phyloP scores from a whole-genome alignment of 2,329 filamentous ascomycete genomes.

The Exophiala spinifera region DNA sequence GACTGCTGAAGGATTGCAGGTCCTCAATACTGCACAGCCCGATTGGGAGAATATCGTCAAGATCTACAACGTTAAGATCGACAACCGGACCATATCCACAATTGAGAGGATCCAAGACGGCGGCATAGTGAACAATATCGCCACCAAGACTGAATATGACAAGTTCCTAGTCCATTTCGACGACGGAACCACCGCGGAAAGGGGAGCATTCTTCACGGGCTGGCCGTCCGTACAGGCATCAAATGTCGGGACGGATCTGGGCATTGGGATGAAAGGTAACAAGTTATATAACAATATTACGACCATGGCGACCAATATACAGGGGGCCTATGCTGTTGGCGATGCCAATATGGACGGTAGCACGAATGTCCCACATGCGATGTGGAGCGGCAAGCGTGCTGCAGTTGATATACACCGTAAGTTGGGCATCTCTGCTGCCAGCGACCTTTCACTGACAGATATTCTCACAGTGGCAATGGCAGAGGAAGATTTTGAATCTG shows the following conservation, averaged over 20 bases:
- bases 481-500: conserved; percentile 30
- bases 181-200: conserved; percentile 44
- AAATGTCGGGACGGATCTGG: conserved; percentile 43
- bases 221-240: conserved; percentile 51
- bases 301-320: conserved; percentile 52
- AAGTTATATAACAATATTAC: conserved; percentile 41
- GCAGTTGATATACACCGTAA: conserved; percentile 58
- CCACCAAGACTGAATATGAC: conserved; percentile 48
- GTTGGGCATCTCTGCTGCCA: conserved; percentile 35
- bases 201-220: conserved; percentile 53
- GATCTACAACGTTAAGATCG: conserved; percentile 51
- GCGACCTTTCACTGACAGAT: too few relatives aligned
- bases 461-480: conserved; percentile 31
- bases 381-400: conserved; percentile 58
- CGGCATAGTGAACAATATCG: conserved; percentile 30
- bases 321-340: conserved; percentile 57
- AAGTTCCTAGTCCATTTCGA: conserved; percentile 55
- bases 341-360: conserved; percentile 60
- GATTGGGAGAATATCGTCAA: conserved; percentile 51
- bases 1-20: conserved; percentile 43
- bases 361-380: conserved; percentile 61
- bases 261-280: conserved; percentile 45
- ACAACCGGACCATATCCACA: conserved; percentile 54
- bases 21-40: conserved; percentile 41
- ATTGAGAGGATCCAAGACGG: conserved; percentile 48